Evolutionary conservation across 768 basidiomycete species (phyloP), one percentile per base, ranked within the genome.

Genomic region (Mycena vitilis): DNA sequence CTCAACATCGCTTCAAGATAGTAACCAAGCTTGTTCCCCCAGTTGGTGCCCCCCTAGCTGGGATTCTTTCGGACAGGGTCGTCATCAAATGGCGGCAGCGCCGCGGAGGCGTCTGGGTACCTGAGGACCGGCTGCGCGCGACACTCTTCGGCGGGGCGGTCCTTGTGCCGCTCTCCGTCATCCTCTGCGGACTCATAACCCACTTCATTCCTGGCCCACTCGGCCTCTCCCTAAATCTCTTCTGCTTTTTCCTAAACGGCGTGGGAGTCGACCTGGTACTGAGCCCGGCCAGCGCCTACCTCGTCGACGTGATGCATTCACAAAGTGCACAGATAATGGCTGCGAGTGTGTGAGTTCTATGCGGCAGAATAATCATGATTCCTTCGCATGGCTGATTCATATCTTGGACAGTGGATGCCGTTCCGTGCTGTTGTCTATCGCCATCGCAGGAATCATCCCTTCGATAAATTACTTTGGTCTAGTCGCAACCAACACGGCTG

Each of bases 41-140:
- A 87, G 85, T 82, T n/a, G 87, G 87, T 8, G 82, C 87, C 9
- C 81, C 82, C 0, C 69, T 87, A 13, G 77, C 84, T 0, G 87
- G 87, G 2, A 74, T 74, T 9, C 60, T 88, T 0, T 86, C 87
- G 0, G 87, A 88, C 71, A 36, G 62, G 13, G 73, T 79, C 0
- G 75, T 88, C 18, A 75, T 79, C 34, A 73, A 73, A 30, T 85
- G 82, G 75, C 81, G 81, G 37, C 73, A 78, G 63, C 69, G 73
- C 4, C 81, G 86, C 42, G 77, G 76, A 0, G 85, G 85, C 2
- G 70, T 76, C 5, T 87, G 85, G 86, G 78, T 81, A 5, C 86
- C 88, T 0, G 87, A 88, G 72, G 87, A 87, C 65, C 80, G 87
- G 6, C 80, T 88, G 44, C 80, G 84, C 12, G 86, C 78, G 4